phyloP scores from a whole-genome alignment of 371 early-diverging fungal genomes.

The Coemansia sp. region DNA sequence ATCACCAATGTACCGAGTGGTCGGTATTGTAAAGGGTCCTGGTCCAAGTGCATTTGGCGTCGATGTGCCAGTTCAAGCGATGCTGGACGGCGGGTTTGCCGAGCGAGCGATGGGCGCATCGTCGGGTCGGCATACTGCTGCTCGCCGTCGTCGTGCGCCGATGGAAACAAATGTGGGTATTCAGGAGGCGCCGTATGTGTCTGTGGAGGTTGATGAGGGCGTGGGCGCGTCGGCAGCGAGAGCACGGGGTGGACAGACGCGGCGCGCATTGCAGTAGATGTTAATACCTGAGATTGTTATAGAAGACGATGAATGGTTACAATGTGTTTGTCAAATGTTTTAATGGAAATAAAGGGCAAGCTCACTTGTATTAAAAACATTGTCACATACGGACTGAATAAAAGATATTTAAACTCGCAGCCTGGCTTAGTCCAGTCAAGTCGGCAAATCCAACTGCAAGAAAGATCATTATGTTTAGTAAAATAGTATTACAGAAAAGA shows the following conservation, averaged over 20 bases:
- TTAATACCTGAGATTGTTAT: too few species aligned
- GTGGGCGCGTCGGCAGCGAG: conserved; percentile 33
- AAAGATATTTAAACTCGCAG: too few species aligned
- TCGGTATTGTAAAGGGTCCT: conserved; percentile 48
- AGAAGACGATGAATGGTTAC: too few species aligned
- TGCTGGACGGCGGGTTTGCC: conserved; percentile 41
- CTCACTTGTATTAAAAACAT: too few species aligned
- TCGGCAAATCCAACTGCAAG: too few species aligned
- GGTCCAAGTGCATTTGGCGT: conserved; percentile 38
- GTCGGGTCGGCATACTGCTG: not conserved
- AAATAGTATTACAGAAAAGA: too few species aligned
- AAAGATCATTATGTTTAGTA: too few species aligned
- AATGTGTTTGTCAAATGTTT: too few species aligned
- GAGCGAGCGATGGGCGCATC: conserved; percentile 42
- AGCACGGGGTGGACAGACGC: conserved; percentile 23
- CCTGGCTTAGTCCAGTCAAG: too few species aligned
- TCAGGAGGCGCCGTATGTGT: conserved; percentile 47
- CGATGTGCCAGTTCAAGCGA: conserved; percentile 43
- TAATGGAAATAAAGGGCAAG: too few species aligned
- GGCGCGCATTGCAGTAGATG: conserved; percentile 28
- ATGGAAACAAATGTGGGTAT: conserved; percentile 23
- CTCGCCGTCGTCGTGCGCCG: not conserved
- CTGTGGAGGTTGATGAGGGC: conserved; percentile 37
- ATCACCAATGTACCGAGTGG: conserved; percentile 18
- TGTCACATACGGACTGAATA: too few species aligned